Evolutionary conservation across 768 basidiomycete genomes (phyloP).

Genomic region (Hydnum rufescens): DNA sequence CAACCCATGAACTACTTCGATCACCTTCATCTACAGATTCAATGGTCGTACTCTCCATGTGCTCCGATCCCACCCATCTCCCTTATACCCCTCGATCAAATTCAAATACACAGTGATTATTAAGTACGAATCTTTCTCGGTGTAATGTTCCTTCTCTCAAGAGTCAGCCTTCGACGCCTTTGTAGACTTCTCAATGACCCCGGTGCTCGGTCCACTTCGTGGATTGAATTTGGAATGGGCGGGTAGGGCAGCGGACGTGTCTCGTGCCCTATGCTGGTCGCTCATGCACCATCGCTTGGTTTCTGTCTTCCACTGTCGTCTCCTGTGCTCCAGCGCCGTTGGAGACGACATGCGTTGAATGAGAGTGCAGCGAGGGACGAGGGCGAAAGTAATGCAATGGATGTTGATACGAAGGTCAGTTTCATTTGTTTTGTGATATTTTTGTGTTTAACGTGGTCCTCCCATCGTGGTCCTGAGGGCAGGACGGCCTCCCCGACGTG

Average conservation of each 20-base stretch:
- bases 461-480: no score
- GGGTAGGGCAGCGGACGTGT: neutral
- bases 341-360: neutral
- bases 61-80: neutral
- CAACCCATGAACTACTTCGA: no score
- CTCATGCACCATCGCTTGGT: no score
- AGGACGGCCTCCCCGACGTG: neutral
- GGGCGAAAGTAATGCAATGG: neutral
- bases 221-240: constrained; percentile 3
- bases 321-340: neutral
- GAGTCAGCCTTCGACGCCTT: neutral
- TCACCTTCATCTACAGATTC: neutral
- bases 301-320: no score
- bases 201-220: constrained; percentile 19
- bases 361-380: neutral
- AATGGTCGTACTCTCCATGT: neutral
- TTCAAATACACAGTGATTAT: neutral
- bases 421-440: no score
- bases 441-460: no score
- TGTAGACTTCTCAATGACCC: constrained; percentile 15
- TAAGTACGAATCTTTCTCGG: no score
- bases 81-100: neutral
- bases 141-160: no score
- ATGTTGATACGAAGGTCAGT: no score
- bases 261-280: no score